Evolutionary conservation across 257 asterid genomes (phyloP), one percentile per base, ranked within the genome.

Genomic region (Rehmannia glutinosa): DNA sequence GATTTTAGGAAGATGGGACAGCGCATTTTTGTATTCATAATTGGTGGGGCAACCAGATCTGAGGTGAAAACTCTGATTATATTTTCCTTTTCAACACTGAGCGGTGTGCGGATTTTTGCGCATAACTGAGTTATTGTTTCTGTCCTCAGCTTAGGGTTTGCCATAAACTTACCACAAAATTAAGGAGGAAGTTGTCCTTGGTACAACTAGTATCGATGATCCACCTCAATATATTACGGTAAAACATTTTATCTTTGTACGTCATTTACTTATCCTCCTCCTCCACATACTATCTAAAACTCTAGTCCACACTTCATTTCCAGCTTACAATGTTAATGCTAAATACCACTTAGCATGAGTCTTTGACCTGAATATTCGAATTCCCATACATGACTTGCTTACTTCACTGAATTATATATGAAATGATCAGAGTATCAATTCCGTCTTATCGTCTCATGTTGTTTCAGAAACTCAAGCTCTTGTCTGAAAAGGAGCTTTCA

Each of bases 41-140:
- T 90, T 33, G 99, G 99, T 35, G 99, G 99, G 30, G 99, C 99
- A 72, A 94, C 97, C 27, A 80, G 99, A 84, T 94, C 99, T 8
- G 99, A 94, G 96, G 99, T 91, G 78, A 55, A 64, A 20, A 49
- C 7, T 25, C 51, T 51, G n/a, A 1, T 1, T 6, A 13, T 61
- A 7, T 50, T 43, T 73, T 66, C 16, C 5, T 69, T 74, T 63
- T 23, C 57, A 21, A 9, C 46, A 32, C 38, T 32, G 36, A 43
- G 47, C 32, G 2, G 21, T 23, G 15, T 28, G 38, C 43, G 16
- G 27, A 59, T 41, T 70, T 38, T 54, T 54, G 51, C 51, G 36
- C 41, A 57, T 63, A 35, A 36, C 77, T 69, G 52, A 60, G n/a
- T 71, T 24, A n/a, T 60, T 73, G 70, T 5, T 27, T 49, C 33